phyloP scores from a whole-genome alignment of 768 basidiomycete genomes.

The Nidularia pulvinata region DNA sequence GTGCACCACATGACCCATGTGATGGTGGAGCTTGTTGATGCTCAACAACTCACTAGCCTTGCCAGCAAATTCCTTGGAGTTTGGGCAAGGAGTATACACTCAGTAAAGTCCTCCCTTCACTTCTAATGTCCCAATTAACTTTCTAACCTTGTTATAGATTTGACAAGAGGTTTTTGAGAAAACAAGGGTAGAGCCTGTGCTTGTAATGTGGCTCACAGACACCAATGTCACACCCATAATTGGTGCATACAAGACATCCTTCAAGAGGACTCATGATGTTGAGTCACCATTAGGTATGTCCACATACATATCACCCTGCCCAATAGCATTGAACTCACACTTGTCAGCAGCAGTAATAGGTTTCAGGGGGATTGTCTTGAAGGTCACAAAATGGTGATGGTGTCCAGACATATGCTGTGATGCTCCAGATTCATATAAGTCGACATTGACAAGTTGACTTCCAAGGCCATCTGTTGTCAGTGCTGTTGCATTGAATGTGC shows the following conservation, averaged over 20 bases:
- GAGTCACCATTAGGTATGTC: slow-evolving; percentile 26
- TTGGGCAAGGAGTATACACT: no score
- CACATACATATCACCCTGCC: slow-evolving; percentile 21
- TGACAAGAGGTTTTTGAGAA: slow-evolving; percentile 24
- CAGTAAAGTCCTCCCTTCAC: neutral
- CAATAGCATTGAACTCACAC: slow-evolving; percentile 21
- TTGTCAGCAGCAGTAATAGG: slow-evolving; percentile 26
- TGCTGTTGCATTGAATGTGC: no score
- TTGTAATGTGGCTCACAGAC: slow-evolving; percentile 28
- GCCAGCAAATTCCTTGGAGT: slow-evolving; percentile 3
- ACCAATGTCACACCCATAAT: slow-evolving; percentile 34
- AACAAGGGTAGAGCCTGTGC: slow-evolving; percentile 17
- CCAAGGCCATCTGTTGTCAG: no score
- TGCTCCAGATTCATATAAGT: slow-evolving; percentile 18
- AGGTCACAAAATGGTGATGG: slow-evolving; percentile 15
- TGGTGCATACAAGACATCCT: slow-evolving; percentile 31
- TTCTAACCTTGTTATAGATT: slow-evolving; percentile 11
- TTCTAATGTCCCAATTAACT: slow-evolving; percentile 9
- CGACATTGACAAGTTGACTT: neutral
- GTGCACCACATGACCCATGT: slow-evolving; percentile 17
- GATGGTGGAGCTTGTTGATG: slow-evolving; percentile 19
- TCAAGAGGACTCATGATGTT: slow-evolving; percentile 17
- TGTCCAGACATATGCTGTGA: slow-evolving; percentile 24
- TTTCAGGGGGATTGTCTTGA: slow-evolving; percentile 14
- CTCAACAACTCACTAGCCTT: slow-evolving; percentile 4